Evolutionary conservation across 345 rosid genomes (phyloP).

Genomic region (Ceriops tagal): DNA sequence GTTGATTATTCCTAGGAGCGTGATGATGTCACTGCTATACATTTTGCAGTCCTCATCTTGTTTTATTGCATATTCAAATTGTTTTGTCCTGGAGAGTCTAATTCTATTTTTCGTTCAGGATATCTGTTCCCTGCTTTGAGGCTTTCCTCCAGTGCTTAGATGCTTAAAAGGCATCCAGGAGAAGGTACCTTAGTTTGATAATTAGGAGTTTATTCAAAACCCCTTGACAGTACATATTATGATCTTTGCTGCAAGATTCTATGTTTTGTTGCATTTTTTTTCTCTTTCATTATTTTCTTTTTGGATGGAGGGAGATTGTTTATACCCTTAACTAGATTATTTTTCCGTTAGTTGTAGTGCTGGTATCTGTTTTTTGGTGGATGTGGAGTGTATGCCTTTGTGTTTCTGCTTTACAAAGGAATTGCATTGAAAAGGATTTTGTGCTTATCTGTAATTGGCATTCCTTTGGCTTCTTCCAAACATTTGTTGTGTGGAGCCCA

Average conservation of each 20-base stretch:
- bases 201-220: constrained; percentile 48
- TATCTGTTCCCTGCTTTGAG: constrained; percentile 66
- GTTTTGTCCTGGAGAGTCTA: constrained; percentile 52
- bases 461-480: background rate
- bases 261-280: background rate
- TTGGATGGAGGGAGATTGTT: background rate
- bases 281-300: background rate
- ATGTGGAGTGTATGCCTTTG: no score
- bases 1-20: no score
- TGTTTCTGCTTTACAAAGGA: no score
- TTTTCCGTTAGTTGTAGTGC: no score
- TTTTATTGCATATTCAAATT: constrained; percentile 10
- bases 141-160: constrained; percentile 71
- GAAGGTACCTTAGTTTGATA: constrained; percentile 97
- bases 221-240: constrained; percentile 26
- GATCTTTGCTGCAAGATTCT: constrained; percentile 5
- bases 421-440: no score
- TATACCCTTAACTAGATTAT: no score
- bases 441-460: background rate
- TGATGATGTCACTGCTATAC: constrained; percentile 3
- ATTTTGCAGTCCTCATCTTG: background rate
- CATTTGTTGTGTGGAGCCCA: no score
- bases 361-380: no score
- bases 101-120: constrained; percentile 89
- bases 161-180: constrained; percentile 83